Base-by-base conservation (phyloP, 192 early-diverging fungal species). In the Podila verticillata region DNA sequence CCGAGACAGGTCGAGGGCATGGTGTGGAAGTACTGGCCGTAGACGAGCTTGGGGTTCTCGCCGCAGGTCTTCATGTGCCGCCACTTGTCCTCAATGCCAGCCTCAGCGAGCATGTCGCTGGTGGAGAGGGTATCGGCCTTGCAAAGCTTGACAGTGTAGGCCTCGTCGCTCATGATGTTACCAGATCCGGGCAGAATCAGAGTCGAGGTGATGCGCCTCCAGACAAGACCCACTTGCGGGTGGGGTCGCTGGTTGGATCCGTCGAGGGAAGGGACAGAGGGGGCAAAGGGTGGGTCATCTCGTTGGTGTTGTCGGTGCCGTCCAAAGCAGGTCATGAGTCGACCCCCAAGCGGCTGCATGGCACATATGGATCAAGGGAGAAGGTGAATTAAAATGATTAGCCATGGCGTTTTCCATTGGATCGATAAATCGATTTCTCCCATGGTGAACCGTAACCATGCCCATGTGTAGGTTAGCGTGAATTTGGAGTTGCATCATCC, bases 41-140 rank as follows among this genome's bases (percentile, higher is more conserved):
- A 95, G 5, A 35, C n/a, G n/a, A n/a, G n/a, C n/a, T 91, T 94
- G 35, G 91, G 85, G 83, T 94, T 95, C 74, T 95, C 94, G 32
- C 94, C 93, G 65, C 94, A 95, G 3, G 94, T 92, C 74, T 95
- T 95, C 88, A 93, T 91, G 75, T 87, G 94, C 29, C 92, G 72
- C 91, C 91, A 92, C 26, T 77, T 72, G 26, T 65, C 54, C 47
- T 86, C 35, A 49, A 90, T 65, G 54, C 84, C 81, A 12, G 68
- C 70, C 67, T 93, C 84, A 32, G 93, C 66, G 26, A 85, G 65
- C 92, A 94, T 93, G 65, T 93, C 89, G 44, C 91, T 91, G 29
- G 83, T 88, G 51, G 84, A 84, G 39, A 89, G 78, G 3, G 84
- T 87, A 36, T 82, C 49, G 20, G 88, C 81, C 8, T 69, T 74